Conservation (phyloP, 1,284 basidiomycete species). For the Leccinum ponderosum region DNA sequence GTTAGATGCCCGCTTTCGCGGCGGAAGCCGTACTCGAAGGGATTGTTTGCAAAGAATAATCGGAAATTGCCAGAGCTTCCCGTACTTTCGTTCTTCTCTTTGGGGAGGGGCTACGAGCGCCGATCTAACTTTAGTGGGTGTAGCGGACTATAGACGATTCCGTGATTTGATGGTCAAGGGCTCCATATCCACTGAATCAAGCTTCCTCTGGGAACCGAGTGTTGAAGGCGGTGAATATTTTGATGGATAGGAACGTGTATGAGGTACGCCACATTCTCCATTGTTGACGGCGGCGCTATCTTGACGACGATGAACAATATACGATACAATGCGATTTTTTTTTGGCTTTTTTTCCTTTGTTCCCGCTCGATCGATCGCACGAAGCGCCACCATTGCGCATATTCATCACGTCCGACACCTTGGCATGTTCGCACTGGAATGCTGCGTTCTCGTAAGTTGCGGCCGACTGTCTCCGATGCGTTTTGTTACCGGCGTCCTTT, state of each 20-base stretch:
- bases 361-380: conserved; percentile 12
- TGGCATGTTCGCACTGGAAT: neutral
- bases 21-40: conserved; percentile 16
- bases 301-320: conserved; percentile 4
- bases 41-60: conserved; percentile 20
- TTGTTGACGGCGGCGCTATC: conserved; percentile 8
- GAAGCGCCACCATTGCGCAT: conserved; percentile 18
- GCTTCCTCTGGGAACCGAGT: conserved; percentile 15
- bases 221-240: conserved; percentile 3
- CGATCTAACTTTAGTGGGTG: conserved; percentile 23
- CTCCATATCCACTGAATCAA: conserved; percentile 4
- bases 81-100: conserved; percentile 4
- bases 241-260: conserved; percentile 7
- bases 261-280: conserved; percentile 19
- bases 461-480: conserved; percentile 12
- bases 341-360: neutral
- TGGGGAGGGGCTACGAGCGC: conserved; percentile 19
- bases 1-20: conserved; percentile 18
- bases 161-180: conserved; percentile 12
- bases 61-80: conserved; percentile 24
- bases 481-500: neutral
- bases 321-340: conserved; percentile 4
- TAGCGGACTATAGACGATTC: conserved; percentile 17
- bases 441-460: conserved; percentile 20
- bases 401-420: neutral